These are phyloP conservation scores for Phytophthora multivora DNA, from an alignment of 352 stramenopile species.

Conservation along the genomic window DNA sequence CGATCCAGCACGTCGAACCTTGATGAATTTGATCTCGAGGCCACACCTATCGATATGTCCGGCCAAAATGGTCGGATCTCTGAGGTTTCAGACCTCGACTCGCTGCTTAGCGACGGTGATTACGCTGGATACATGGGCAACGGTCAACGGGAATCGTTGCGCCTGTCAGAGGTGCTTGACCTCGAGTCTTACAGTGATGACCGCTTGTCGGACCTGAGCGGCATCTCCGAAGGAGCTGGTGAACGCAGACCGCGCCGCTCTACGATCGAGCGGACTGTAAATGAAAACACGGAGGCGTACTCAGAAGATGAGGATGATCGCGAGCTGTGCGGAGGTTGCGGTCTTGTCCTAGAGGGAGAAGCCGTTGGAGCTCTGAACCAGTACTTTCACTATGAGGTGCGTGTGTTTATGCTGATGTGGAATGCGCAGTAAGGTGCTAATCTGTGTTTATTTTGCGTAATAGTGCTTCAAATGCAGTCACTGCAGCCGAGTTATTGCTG, in stretches of 20 bases:
- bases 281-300: constrained; percentile 48
- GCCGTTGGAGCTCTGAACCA: constrained; percentile 79
- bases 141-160: constrained; percentile 65
- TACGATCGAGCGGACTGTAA: constrained; percentile 36
- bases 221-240: constrained; percentile 50
- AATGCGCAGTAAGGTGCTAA: too few relatives aligned
- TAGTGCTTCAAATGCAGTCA: constrained; percentile 87
- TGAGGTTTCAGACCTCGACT: constrained; percentile 70
- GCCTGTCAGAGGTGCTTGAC: constrained; percentile 81
- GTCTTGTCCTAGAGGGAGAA: constrained; percentile 74
- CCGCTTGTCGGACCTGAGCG: constrained; percentile 63
- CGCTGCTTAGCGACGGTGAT: constrained; percentile 59
- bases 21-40: constrained; percentile 76
- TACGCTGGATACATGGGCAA: constrained; percentile 60
- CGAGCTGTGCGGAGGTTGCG: constrained; percentile 74
- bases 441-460: constrained; percentile 4
- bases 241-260: constrained; percentile 27
- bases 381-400: constrained; percentile 83
- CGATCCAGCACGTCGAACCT: constrained; percentile 48
- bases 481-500: constrained; percentile 68
- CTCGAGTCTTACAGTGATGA: constrained; percentile 60
- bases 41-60: constrained; percentile 38
- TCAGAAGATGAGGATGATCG: constrained; percentile 75
- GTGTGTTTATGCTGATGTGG: constrained; percentile 3
- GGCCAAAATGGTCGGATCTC: constrained; percentile 61